Base-by-base conservation (phyloP, 2,329 filamentous ascomycete genomes). In the Trichothecium roseum region DNA sequence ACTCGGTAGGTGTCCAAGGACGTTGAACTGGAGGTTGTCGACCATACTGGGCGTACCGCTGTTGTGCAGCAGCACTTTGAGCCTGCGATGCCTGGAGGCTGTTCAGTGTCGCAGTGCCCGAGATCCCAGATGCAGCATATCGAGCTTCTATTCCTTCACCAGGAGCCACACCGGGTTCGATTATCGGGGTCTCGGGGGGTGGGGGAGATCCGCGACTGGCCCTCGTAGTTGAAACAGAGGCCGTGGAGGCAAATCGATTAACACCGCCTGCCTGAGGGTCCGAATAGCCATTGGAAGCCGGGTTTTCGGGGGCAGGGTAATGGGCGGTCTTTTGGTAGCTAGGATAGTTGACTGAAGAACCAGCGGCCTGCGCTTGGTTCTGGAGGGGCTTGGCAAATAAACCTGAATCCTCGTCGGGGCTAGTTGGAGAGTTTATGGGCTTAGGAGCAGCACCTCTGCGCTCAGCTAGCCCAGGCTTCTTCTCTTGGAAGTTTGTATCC, bases 1-100 rank as follows among this genome's bases (percentile, higher is more conserved):
- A 72, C 55, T 98, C 91, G 3, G 91, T 96, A 1, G 91, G 91
- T 8, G 89, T 96, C 91, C 89, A 96, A 20, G 88, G 88, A 32
- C 89, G 50, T 37, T 55, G 57, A 18, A 47, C 45, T 8, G 45
- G 44, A 20, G 56, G 56, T 30, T 59, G 56, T 34, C 54, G 54
- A 16, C 69, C 73, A 54, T 94, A 95, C 40, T 91, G 84, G 27
- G 85, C 82, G 42, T 82, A 64, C 45, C 88, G 73, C 54, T 91
- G 85, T 18, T 84, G 72, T 14, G 88, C 85, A 3, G 87, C 87
- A 13, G 84, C 79, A 53, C 82, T 93, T 46, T 88, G 61, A 3
- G 56, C 56, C 35, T 67, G 72, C 44, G 85, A 59, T 8, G 63
- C 60, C 37, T 68, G 72, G 18, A 94, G 67, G 46, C 77, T 84